phyloP scores from a whole-genome alignment of 2,329 filamentous ascomycete genomes.

The Fusarium metavorans region DNA sequence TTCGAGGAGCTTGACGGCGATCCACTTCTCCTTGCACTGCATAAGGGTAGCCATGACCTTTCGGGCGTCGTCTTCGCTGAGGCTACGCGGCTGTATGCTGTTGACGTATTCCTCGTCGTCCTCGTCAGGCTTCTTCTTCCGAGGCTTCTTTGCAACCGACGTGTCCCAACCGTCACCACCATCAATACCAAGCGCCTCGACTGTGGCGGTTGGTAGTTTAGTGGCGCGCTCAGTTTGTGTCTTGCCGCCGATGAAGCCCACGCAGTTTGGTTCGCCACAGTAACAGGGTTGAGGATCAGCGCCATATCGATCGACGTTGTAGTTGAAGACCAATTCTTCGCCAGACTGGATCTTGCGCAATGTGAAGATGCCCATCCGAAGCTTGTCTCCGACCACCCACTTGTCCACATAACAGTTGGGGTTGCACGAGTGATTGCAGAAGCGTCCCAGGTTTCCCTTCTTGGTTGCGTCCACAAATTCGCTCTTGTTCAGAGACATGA shows the following conservation, averaged over 20 bases:
- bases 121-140: constrained; percentile 91
- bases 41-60: constrained; percentile 97
- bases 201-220: constrained; percentile 87
- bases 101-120: constrained; percentile 97
- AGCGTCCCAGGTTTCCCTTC: constrained; percentile 93
- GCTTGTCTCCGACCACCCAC: constrained; percentile 96
- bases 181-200: constrained; percentile 96
- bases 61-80: constrained; percentile 86
- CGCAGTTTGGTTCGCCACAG: constrained; percentile 93
- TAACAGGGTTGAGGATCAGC: constrained; percentile 97
- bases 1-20: constrained; percentile 91
- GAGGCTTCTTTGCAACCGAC: constrained; percentile 86
- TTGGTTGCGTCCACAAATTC: constrained; percentile 99
- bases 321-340: constrained; percentile 98
- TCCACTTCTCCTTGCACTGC: constrained; percentile 99
- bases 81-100: constrained; percentile 81
- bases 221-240: constrained; percentile 96
- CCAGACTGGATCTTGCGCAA: constrained; percentile 85
- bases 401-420: constrained; percentile 99
- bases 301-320: constrained; percentile 98
- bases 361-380: constrained; percentile 99
- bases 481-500: constrained; percentile 97
- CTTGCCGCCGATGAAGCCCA: constrained; percentile 96
- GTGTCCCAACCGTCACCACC: constrained; percentile 94
- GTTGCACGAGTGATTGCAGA: constrained; percentile 99